phyloP scores from a whole-genome alignment of 2,329 filamentous ascomycete genomes.

The Colletotrichum sp. region DNA sequence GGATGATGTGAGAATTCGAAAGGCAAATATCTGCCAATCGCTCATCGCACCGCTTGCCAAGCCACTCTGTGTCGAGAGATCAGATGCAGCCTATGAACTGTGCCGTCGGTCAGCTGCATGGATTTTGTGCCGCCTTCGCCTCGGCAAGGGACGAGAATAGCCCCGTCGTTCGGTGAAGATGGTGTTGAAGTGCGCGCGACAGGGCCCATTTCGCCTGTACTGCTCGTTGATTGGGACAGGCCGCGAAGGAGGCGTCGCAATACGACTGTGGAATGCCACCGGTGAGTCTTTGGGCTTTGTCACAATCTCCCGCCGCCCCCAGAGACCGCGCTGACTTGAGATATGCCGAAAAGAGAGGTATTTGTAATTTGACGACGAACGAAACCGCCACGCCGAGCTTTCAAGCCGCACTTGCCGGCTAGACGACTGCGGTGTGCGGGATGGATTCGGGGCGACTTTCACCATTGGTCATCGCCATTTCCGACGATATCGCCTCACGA shows the following conservation, averaged over 20 bases:
- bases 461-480: slow-evolving; percentile 8
- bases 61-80: not conserved
- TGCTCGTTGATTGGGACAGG: not conserved
- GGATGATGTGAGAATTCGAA: not conserved
- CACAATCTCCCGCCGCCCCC: not conserved
- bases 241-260: not conserved
- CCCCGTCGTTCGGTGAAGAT: not conserved
- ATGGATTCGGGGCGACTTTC: not conserved
- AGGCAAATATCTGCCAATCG: not conserved
- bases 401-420: not conserved
- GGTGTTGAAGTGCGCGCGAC: not conserved
- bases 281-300: not conserved
- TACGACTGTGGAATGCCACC: not conserved
- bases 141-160: not conserved
- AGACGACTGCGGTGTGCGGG: not conserved
- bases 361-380: not conserved
- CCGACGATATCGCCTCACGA: not conserved
- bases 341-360: not conserved
- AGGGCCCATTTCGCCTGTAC: not conserved
- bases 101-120: not conserved
- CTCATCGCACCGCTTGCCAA: not conserved
- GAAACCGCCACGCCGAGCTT: not conserved
- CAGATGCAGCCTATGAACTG: not conserved
- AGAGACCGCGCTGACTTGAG: not conserved
- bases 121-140: not conserved